Evolutionary conservation across 441 rosid species (phyloP).

Genomic region (Syzygium syzygioides): DNA sequence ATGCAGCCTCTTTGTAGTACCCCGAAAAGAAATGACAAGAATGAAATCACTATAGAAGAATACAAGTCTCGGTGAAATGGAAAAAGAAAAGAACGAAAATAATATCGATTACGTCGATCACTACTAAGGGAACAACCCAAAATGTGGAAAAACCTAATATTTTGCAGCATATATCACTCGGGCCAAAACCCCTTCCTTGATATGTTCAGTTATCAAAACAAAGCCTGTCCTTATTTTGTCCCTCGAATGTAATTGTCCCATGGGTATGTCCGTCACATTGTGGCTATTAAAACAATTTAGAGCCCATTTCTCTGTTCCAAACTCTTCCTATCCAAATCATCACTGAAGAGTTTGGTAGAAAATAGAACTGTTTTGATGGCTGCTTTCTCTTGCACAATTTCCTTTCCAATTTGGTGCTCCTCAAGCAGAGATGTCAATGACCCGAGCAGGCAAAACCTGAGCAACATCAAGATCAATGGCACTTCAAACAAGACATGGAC

Average conservation of each 20-base stretch:
- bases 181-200: not conserved
- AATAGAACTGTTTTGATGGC: conserved; percentile 10
- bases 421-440: conserved; percentile 13
- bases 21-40: not conserved
- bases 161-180: not conserved
- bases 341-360: not conserved
- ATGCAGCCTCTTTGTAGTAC: not conserved
- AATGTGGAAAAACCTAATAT: not conserved
- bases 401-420: conserved; percentile 19
- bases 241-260: not conserved
- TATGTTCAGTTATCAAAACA: conserved; percentile 9
- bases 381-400: conserved; percentile 20
- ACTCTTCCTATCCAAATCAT: conserved; percentile 4
- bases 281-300: conserved; percentile 21
- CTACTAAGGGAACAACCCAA: not conserved
- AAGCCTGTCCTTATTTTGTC: not conserved
- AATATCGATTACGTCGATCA: not conserved
- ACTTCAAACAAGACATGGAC: not conserved
- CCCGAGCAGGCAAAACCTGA: conserved; percentile 18
- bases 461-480: conserved; percentile 23
- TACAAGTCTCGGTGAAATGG: not conserved
- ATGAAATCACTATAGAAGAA: not conserved
- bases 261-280: conserved; percentile 9
- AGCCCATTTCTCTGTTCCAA: conserved; percentile 23
- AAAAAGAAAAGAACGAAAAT: not conserved